A percentile compares a stretch with the other conserved stretches of the same genome.
Conservation (phyloP, 2,329 filamentous ascomycete species). For the Sporothrix schenckii region DNA sequence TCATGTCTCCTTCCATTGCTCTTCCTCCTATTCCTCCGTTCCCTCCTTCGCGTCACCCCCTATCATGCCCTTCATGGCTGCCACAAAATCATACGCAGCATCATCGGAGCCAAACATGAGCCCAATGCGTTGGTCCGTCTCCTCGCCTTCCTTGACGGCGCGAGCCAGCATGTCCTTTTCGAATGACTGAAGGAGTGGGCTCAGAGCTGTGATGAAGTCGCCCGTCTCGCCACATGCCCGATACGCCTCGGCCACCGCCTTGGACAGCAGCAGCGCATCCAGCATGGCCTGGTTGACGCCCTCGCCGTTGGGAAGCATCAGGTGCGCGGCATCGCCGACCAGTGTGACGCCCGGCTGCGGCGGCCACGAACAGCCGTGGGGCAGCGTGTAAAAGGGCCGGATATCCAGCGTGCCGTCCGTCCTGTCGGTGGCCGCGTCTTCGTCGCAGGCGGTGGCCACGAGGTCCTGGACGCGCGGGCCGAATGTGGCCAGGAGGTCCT, state of each 20-base stretch:
- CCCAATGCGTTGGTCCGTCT: slow-evolving; percentile 31
- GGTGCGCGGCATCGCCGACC: slow-evolving; percentile 59
- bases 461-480: slow-evolving; percentile 39
- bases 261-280: slow-evolving; percentile 52
- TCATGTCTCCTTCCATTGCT: background rate
- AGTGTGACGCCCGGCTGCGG: slow-evolving; percentile 50
- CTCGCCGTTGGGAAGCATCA: slow-evolving; percentile 57
- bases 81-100: slow-evolving; percentile 18
- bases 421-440: slow-evolving; percentile 35
- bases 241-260: slow-evolving; percentile 33
- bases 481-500: slow-evolving; percentile 36
- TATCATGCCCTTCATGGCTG: background rate
- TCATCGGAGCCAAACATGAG: slow-evolving; percentile 33
- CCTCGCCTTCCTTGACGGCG: slow-evolving; percentile 30
- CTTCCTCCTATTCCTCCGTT: background rate
- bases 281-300: slow-evolving; percentile 58
- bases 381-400: slow-evolving; percentile 47
- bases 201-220: slow-evolving; percentile 25
- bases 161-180: slow-evolving; percentile 37
- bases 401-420: slow-evolving; percentile 35
- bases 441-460: slow-evolving; percentile 39
- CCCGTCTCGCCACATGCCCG: slow-evolving; percentile 37
- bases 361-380: slow-evolving; percentile 49
- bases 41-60: too few relatives aligned
- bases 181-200: slow-evolving; percentile 31